Evolutionary conservation across 345 rosid species (phyloP), one percentile per base, ranked within the genome.

Genomic region (Camelina laxa): DNA sequence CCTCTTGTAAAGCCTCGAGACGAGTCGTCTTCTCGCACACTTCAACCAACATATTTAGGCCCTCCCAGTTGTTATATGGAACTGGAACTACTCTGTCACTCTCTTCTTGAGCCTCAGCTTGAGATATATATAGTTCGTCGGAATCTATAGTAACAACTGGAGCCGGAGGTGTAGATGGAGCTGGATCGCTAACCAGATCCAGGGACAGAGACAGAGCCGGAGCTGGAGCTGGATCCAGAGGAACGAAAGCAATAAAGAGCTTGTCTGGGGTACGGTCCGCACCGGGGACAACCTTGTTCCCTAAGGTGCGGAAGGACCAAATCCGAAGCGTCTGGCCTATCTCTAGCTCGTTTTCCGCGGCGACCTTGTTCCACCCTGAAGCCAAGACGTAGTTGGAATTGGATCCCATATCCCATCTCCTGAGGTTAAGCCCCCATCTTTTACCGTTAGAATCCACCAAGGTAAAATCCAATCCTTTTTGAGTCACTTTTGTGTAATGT

Each of bases 221-320:
- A 33, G 36, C 36, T 0, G 36, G 7, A 45, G 3, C 11, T 10
- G 8, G n/a, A 10, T 30, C 36, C 0, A 2, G 56, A 57, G 45
- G 56, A n/a, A 3, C 27, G n/a, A 65, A 0, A 13, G 66, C 79
- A 39, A 75, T 12, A 60, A 4, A 60, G 47, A 75, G 73, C n/a
- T 4, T 39, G 22, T 4, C 7, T 31, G 0, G 51, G 2, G 73
- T 38, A 8, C 36, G 9, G 2, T 33, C 36, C 36, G 9, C 36
- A 33, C 36, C 36, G 36, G 36, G 9, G 9, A 33, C 36, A 33
- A 33, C 36, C 36, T 33, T 33, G 9, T 33, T 33, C 36, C 9
- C 36, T 2, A 33, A 7, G 7, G 7, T 33, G 39, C 13, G 79
- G 49, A 75, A 75, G 3, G 73, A 59, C 79, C 79, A 75, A 8